Conservation (phyloP, 2,329 filamentous ascomycete species). For the Colletotrichum truncatum region DNA sequence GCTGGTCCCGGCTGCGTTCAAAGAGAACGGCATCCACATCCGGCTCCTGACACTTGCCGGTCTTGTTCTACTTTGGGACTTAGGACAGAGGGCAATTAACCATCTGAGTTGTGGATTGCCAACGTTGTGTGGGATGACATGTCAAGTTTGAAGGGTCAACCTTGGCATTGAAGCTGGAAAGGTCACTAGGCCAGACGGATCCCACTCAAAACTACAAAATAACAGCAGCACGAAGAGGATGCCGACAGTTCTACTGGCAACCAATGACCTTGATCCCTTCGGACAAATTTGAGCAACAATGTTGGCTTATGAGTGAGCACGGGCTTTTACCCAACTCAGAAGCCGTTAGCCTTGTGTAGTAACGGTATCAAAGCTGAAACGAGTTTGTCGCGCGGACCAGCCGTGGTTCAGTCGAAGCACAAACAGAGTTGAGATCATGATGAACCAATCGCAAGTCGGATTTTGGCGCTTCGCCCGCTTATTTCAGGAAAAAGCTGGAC, state of each 20-base stretch:
- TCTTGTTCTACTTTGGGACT: not conserved
- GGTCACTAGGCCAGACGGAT: not conserved
- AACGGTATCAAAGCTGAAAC: slow-evolving; percentile 26
- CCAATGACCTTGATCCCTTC: slow-evolving; percentile 3
- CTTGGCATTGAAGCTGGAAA: not conserved
- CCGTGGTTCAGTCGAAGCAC: slow-evolving; percentile 23
- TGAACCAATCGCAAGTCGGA: slow-evolving; percentile 15
- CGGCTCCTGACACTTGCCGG: slow-evolving; percentile 4
- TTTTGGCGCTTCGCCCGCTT: not conserved
- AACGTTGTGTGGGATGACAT: slow-evolving; percentile 16
- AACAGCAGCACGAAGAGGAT: slow-evolving; percentile 14
- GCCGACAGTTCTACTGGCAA: not conserved
- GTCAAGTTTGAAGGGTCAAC: not conserved
- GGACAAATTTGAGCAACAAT: not conserved
- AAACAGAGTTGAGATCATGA: slow-evolving; percentile 5
- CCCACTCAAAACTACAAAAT: no score
- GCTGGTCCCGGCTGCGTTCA: not conserved
- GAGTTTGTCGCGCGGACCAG: not conserved
- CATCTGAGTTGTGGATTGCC: not conserved
- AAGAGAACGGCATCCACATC: not conserved
- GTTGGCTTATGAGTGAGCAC: not conserved
- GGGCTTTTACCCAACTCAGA: not conserved
- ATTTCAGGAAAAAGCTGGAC: not conserved
- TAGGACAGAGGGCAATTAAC: not conserved
- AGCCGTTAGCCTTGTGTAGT: not conserved